Conservation (phyloP, 768 basidiomycete species). For the Pulveroboletus frians region DNA sequence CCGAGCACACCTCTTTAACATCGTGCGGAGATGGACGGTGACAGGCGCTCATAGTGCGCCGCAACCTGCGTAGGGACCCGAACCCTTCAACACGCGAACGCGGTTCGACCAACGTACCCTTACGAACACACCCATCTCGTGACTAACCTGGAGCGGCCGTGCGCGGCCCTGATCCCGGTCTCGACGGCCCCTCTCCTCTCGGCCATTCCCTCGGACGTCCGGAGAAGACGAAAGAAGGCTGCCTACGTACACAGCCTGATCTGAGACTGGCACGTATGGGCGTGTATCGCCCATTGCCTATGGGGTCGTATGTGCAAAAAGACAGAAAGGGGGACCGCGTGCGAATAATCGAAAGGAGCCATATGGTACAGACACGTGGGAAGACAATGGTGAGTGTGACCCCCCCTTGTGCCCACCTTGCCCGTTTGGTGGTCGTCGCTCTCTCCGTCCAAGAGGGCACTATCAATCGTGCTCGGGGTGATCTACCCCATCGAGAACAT, state of each 20-base stretch:
- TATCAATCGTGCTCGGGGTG: not conserved
- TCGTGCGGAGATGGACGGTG: not conserved
- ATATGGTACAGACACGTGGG: constrained; percentile 13
- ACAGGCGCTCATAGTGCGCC: not conserved
- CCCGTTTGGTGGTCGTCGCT: too few species aligned
- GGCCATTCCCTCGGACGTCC: constrained; percentile 20
- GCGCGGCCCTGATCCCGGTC: not conserved
- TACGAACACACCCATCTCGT: not conserved
- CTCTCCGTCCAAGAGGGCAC: too few species aligned
- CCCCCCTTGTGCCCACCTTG: too few species aligned
- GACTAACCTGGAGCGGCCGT: not conserved
- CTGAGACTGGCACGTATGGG: not conserved
- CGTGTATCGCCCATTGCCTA: constrained; percentile 3
- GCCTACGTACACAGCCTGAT: constrained; percentile 8
- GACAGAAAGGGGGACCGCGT: constrained; percentile 7
- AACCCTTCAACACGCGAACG: not conserved
- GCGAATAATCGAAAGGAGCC: constrained; percentile 5
- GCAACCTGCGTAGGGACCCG: not conserved
- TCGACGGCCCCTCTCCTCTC: not conserved
- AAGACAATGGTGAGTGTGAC: not conserved
- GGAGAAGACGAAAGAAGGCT: constrained; percentile 7
- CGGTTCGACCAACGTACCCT: not conserved
- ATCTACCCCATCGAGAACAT: constrained; percentile 1
- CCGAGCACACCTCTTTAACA: not conserved
- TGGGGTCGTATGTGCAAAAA: not conserved